These are phyloP conservation scores for Aspergillus ostianus DNA, from an alignment of 495 filamentous ascomycete species.

Conservation along the genomic window DNA sequence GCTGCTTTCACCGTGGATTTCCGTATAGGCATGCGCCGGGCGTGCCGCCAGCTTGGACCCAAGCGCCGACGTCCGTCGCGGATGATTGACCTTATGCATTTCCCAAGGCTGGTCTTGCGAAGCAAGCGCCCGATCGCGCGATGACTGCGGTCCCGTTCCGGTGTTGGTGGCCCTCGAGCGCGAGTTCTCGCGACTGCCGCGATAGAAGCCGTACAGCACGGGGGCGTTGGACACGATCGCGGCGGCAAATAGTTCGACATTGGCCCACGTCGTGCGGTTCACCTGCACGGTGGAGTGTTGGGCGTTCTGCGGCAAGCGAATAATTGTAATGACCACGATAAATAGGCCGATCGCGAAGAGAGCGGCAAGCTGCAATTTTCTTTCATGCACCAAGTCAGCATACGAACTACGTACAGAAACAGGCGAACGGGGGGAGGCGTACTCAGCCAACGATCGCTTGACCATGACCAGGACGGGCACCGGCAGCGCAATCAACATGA, in stretches of 20 bases:
- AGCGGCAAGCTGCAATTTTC: constrained; percentile 35
- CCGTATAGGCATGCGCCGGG: constrained; percentile 1
- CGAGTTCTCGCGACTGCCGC: background rate
- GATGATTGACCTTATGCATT: constrained; percentile 1
- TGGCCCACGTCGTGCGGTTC: constrained; percentile 43
- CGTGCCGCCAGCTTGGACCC: constrained; percentile 2
- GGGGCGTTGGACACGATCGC: constrained; percentile 46
- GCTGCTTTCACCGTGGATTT: background rate
- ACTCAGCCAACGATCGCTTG: constrained; percentile 27
- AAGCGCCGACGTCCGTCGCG: constrained; percentile 2
- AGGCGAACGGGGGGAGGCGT: constrained; percentile 6
- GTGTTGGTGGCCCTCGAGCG: constrained; percentile 3
- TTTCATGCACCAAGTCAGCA: constrained; percentile 12
- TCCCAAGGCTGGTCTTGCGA: background rate
- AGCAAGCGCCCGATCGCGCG: background rate
- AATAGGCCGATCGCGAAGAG: constrained; percentile 43
- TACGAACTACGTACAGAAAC: background rate
- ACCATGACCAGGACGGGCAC: constrained; percentile 37
- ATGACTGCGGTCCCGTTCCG: background rate
- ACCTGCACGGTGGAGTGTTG: constrained; percentile 32
- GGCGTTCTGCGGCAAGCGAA: constrained; percentile 35
- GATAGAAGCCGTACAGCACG: constrained; percentile 29
- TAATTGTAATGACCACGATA: constrained; percentile 40
- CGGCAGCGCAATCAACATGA: constrained; percentile 42
- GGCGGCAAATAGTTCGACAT: constrained; percentile 41